Evolutionary conservation across 768 basidiomycete genomes (phyloP).

Genomic region (Lyophyllum semitale): DNA sequence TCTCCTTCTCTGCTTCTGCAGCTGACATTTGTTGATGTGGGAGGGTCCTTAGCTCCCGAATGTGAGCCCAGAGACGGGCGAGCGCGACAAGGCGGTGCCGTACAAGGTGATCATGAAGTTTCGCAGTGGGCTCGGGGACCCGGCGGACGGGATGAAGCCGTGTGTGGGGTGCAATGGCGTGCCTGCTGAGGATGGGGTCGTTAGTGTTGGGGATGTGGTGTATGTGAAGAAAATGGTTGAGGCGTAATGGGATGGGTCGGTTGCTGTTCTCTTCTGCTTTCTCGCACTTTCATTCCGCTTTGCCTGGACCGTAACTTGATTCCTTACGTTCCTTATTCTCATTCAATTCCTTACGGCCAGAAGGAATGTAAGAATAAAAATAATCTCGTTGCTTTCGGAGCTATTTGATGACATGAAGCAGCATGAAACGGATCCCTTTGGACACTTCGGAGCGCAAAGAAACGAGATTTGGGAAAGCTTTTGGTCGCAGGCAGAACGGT

Average conservation of each 20-base stretch:
- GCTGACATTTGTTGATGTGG: background rate
- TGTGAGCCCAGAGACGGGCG: conserved; percentile 63
- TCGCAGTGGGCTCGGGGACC: conserved; percentile 61
- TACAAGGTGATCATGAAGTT: conserved; percentile 78
- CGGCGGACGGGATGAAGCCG: conserved; percentile 45
- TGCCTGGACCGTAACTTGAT: too few species aligned
- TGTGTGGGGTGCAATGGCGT: conserved; percentile 73
- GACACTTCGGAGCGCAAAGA: too few species aligned
- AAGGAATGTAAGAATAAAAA: too few species aligned
- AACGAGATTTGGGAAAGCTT: too few species aligned
- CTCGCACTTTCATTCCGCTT: too few species aligned
- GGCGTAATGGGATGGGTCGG: background rate
- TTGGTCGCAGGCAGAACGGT: too few species aligned
- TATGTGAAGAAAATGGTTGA: conserved; percentile 42
- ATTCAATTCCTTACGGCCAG: too few species aligned
- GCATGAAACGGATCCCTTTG: too few species aligned
- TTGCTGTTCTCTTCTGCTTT: background rate
- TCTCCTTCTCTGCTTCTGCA: background rate
- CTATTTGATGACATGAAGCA: too few species aligned
- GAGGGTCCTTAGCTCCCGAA: conserved; percentile 62
- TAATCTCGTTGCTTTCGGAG: too few species aligned
- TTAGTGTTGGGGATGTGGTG: conserved; percentile 65
- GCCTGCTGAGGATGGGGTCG: conserved; percentile 47
- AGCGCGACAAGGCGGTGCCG: conserved; percentile 71
- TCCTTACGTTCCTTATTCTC: too few species aligned